A percentile compares a stretch with the other conserved stretches of the same genome.
phyloP scores from a whole-genome alignment of 441 rosid genomes.

The Flueggea neowawraea region DNA sequence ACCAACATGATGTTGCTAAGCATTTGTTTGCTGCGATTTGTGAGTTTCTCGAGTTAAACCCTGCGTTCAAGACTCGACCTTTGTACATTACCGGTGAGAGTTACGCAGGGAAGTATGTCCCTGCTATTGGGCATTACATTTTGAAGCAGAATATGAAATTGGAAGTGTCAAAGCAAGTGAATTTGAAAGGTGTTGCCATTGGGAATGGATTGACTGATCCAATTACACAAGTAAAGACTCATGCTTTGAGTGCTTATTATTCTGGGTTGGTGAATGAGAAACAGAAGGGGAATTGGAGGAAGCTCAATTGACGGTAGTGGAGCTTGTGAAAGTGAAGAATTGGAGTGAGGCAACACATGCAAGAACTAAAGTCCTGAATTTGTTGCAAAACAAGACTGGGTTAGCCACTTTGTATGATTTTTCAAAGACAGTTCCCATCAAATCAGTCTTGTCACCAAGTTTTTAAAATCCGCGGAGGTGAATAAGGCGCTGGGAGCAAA shows the following conservation, averaged over 20 bases:
- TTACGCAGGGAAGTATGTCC: slow-evolving; percentile 85
- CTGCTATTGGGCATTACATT: slow-evolving; percentile 67
- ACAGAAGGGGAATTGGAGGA: slow-evolving; percentile 53
- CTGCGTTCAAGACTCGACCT: slow-evolving; percentile 47
- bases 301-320: slow-evolving; percentile 42
- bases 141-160: slow-evolving; percentile 38
- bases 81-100: slow-evolving; percentile 83
- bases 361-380: slow-evolving; percentile 27
- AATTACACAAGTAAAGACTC: slow-evolving; percentile 50
- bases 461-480: slow-evolving; percentile 37
- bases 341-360: slow-evolving; percentile 74
- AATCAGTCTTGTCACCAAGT: slow-evolving; percentile 30
- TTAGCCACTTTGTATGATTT: slow-evolving; percentile 66
- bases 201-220: slow-evolving; percentile 91
- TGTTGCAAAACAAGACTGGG: slow-evolving; percentile 62
- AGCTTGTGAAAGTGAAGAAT: slow-evolving; percentile 29
- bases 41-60: slow-evolving; percentile 40
- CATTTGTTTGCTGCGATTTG: slow-evolving; percentile 60
- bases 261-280: slow-evolving; percentile 69
- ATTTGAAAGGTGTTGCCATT: slow-evolving; percentile 69
- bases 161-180: slow-evolving; percentile 29
- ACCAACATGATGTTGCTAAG: slow-evolving; percentile 53
- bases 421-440: slow-evolving; percentile 36
- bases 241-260: slow-evolving; percentile 55
- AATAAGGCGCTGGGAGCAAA: slow-evolving; percentile 47